Evolutionary conservation across 495 filamentous ascomycete genomes (phyloP).

Genomic region (Penicillium egyptiacum): DNA sequence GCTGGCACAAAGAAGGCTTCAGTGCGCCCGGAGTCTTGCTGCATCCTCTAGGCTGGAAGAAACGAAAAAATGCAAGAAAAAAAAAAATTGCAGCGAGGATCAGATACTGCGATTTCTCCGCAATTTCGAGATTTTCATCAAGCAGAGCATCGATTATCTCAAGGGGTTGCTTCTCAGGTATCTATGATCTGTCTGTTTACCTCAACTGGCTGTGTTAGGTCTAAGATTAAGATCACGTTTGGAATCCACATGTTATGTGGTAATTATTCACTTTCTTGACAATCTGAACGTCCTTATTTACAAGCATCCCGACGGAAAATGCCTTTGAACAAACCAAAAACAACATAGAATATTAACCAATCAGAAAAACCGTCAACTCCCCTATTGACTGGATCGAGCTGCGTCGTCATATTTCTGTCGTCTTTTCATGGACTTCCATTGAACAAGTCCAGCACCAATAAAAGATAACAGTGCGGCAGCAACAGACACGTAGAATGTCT

Average conservation of each 20-base stretch:
- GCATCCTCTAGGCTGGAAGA: background rate
- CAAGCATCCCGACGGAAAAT: background rate
- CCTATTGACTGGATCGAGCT: background rate
- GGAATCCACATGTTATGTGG: background rate
- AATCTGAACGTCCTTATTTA: background rate
- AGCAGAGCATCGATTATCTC: constrained; percentile 63
- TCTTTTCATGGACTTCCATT: constrained; percentile 73
- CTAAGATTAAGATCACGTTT: background rate
- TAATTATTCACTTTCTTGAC: background rate
- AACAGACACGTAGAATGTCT: constrained; percentile 67
- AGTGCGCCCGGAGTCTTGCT: background rate
- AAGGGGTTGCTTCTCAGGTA: constrained; percentile 69
- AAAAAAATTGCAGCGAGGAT: constrained; percentile 55
- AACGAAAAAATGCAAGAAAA: background rate
- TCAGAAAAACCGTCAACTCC: background rate
- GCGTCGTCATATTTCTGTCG: background rate
- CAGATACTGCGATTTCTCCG: constrained; percentile 63
- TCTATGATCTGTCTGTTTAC: no score
- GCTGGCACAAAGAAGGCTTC: background rate
- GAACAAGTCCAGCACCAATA: constrained; percentile 57
- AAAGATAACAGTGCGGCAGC: constrained; percentile 60
- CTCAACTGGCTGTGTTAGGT: background rate
- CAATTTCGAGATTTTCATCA: constrained; percentile 58
- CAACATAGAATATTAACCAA: background rate
- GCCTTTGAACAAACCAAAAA: background rate